These are phyloP conservation scores for Yamadazyma sp. DNA, from an alignment of 805 yeast genomes.

Conservation along the genomic window DNA sequence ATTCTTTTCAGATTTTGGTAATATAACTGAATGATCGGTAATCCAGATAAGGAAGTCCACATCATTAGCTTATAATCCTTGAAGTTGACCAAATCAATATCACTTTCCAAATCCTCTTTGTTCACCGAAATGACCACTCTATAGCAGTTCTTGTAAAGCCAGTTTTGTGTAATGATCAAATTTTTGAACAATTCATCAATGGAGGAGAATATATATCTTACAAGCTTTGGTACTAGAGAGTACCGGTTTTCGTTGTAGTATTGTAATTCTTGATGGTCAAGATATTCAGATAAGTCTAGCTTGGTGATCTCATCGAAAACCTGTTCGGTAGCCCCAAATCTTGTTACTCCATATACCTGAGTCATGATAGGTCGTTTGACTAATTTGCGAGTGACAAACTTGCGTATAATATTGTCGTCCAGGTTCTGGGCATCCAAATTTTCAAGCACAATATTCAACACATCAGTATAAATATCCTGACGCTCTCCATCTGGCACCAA, in stretches of 20 bases:
- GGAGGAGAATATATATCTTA: slow-evolving; percentile 24
- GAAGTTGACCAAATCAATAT: slow-evolving; percentile 21
- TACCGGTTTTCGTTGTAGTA: slow-evolving; percentile 1
- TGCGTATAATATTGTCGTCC: slow-evolving; percentile 17
- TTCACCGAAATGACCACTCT: slow-evolving; percentile 28
- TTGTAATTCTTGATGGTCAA: slow-evolving; percentile 4
- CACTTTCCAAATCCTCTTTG: slow-evolving; percentile 1
- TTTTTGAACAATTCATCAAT: slow-evolving; percentile 31
- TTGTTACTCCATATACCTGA: slow-evolving; percentile 45
- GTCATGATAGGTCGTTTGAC: slow-evolving; percentile 47
- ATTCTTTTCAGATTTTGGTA: slow-evolving; percentile 13
- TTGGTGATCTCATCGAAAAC: slow-evolving; percentile 23
- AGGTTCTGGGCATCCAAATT: slow-evolving; percentile 12
- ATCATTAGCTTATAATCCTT: slow-evolving; percentile 33
- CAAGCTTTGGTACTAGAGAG: slow-evolving; percentile 18
- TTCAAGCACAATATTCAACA: slow-evolving; percentile 26
- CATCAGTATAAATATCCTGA: slow-evolving; percentile 36
- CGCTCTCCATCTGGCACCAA: slow-evolving; percentile 19
- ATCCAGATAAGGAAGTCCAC: slow-evolving; percentile 43
- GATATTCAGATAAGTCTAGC: slow-evolving; percentile 10
- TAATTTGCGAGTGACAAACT: slow-evolving; percentile 29
- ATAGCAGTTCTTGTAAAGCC: slow-evolving; percentile 33
- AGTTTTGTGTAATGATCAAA: slow-evolving; percentile 34
- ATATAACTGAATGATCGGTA: slow-evolving; percentile 42
- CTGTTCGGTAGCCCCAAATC: slow-evolving; percentile 36